Evolutionary conservation across 2,329 filamentous ascomycete genomes (phyloP), one percentile per base, ranked within the genome.

Genomic region (Neonectria faginata): DNA sequence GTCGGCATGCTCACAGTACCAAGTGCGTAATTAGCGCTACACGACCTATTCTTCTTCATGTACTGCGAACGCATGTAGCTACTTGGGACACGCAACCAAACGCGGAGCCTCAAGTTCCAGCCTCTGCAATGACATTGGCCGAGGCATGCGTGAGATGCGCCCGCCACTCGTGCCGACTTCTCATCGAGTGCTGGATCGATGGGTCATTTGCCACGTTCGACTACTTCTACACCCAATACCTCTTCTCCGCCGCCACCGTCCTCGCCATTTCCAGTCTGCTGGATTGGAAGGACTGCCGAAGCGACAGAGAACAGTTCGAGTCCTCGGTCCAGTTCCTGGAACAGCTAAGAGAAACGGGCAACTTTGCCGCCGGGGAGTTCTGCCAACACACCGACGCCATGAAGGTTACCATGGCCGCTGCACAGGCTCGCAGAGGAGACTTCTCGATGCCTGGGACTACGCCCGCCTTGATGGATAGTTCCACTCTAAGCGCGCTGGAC

Each of bases 161-260:
- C 0, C 77, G 80, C 0, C 80, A 84, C 36, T 84, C 82, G 0
- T 78, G 78, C 48, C 76, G 76, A 0, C 71, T 84, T 0, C 71
- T 85, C 0, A 80, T 78, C 3, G 77, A 82, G 6, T 77, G 77
- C 12, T 85, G 83, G 83, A 79, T 83, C 2, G 78, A 82, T 33
- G 83, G 83, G 0, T 79, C 81, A 0, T 83, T 84, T 58, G 74
- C 78, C 0, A 83, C 79, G 0, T 83, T 84, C 50, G 83, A 84
- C 62, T 84, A 83, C 70, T 81, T 81, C 51, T 78, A 80, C 69
- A 79, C 80, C 0, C 81, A 83, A 51, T 84, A 83, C 44, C 78
- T 85, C 27, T 85, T 85, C 69, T 81, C 82, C 0, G 77, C 81
- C 0, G 76, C 80, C 2, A 82, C 79, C 0, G 77, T 84, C 5